Evolutionary conservation across 176 grass and related monocot genomes (phyloP), one percentile per base, ranked within the genome.

Genomic region (Luzula sylvatica): DNA sequence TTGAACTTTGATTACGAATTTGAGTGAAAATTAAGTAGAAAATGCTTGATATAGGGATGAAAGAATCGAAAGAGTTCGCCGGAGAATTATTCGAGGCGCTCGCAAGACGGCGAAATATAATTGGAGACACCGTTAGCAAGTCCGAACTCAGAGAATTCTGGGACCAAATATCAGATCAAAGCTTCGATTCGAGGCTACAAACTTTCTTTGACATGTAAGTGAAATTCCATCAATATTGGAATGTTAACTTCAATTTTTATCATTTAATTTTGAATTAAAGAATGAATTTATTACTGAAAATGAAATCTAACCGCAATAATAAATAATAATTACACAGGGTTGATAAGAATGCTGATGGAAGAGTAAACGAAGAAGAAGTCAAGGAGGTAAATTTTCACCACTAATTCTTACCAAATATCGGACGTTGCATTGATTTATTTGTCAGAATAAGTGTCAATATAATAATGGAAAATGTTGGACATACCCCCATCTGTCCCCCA

Each of bases 191-290:
- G 42, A 78, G 90, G 39, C 90, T 95, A 19, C 84, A 95, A 52
- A 95, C 90, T 13, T 95, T 95, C 81, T 95, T 95, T 63, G 90
- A 95, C 77, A 88, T 95, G 83, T 94, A 67, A 39, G 58, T 17
- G 11, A 64, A 63, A 17, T 50, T 11, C 9, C 19, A 17, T 58
- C 15, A 23, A 61, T 13, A 41, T 42, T 62, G 11, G n/a, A n/a
- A 35, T 35, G 5, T 35, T 9, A 35, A 35, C 4, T 41, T 43
- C 28, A 45, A 47, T 20, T 30, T 30, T 64, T 14, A 24, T 50
- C 15, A 15, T 47, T 29, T 64, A 3, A 47, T 47, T 48, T 48
- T 35, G 4, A 64, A 64, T 13, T n/a, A n/a, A n/a, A 46, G 15
- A 13, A 46, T n/a, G 15, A 64, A 64, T 35, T 35, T 35, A 9